These are phyloP conservation scores for Saccharum spontaneum DNA, from an alignment of 176 grass and related monocot genomes.

Conservation along the genomic window DNA sequence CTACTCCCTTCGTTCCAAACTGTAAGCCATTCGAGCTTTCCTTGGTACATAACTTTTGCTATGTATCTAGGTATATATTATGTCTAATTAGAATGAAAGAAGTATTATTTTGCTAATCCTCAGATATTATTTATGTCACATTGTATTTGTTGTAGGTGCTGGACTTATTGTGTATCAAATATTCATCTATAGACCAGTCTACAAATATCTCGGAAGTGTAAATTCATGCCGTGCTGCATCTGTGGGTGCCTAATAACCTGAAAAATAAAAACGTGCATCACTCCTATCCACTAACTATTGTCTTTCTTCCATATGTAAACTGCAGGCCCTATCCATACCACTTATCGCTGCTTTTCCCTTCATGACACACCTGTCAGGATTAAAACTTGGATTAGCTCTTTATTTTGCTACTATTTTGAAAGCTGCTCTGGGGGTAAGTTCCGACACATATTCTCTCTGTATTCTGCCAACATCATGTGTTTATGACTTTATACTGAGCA, in stretches of 20 bases:
- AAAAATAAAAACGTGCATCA: neutral
- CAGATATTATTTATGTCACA: neutral
- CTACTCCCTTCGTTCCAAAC: neutral
- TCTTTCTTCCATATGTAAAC: neutral
- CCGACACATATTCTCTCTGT: neutral
- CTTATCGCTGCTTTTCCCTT: conserved; percentile 66
- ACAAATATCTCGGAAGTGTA: conserved; percentile 46
- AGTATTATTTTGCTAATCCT: neutral
- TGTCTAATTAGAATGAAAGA: no score
- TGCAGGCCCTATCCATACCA: conserved; percentile 59
- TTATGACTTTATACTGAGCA: neutral
- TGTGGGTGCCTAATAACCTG: conserved; percentile 34
- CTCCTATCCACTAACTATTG: neutral
- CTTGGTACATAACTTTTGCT: neutral
- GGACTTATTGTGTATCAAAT: conserved; percentile 75
- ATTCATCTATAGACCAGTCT: conserved; percentile 51
- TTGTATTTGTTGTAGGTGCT: conserved; percentile 43
- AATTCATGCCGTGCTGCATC: conserved; percentile 39
- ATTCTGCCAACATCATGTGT: neutral
- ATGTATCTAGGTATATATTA: no score
- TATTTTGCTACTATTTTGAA: conserved; percentile 55
- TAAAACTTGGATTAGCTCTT: conserved; percentile 43
- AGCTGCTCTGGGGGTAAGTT: conserved; percentile 57
- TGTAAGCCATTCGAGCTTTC: neutral
- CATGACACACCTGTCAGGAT: conserved; percentile 59